Conservation (phyloP, 176 grass and related monocot genomes). For the Aegilops umbellulata region DNA sequence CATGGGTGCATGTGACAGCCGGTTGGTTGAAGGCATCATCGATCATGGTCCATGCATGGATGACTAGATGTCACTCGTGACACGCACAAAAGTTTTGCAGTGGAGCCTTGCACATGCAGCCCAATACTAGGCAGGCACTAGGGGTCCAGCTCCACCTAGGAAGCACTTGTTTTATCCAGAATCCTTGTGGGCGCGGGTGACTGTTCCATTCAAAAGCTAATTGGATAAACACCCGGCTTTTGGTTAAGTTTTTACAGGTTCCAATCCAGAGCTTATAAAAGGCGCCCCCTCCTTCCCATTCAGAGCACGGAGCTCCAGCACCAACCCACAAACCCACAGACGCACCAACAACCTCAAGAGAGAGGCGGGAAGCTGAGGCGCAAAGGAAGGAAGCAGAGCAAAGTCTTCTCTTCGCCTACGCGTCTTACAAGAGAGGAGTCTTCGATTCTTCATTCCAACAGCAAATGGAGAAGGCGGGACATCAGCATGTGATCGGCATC, state of each 20-base stretch:
- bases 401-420: background rate
- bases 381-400: conserved; percentile 1
- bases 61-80: conserved; percentile 38
- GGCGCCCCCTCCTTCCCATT: conserved; percentile 21
- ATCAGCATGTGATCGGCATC: conserved; percentile 72
- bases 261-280: conserved; percentile 53
- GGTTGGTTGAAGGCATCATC: background rate
- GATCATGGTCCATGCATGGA: conserved; percentile 19
- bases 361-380: conserved; percentile 17
- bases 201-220: conserved; percentile 48
- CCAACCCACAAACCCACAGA: background rate
- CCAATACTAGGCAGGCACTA: background rate
- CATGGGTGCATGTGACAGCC: background rate
- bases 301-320: conserved; percentile 40
- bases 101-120: conserved; percentile 35
- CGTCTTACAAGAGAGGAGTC: background rate
- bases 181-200: conserved; percentile 38
- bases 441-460: background rate
- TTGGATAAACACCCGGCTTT: conserved; percentile 36
- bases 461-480: conserved; percentile 41
- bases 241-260: conserved; percentile 5
- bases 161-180: conserved; percentile 22
- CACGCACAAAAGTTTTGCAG: conserved; percentile 6
- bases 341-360: background rate
- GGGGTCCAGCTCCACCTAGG: conserved; percentile 7